Evolutionary conservation across 805 yeast species (phyloP), one percentile per base, ranked within the genome.

Genomic region (Teunomyces atbi): DNA sequence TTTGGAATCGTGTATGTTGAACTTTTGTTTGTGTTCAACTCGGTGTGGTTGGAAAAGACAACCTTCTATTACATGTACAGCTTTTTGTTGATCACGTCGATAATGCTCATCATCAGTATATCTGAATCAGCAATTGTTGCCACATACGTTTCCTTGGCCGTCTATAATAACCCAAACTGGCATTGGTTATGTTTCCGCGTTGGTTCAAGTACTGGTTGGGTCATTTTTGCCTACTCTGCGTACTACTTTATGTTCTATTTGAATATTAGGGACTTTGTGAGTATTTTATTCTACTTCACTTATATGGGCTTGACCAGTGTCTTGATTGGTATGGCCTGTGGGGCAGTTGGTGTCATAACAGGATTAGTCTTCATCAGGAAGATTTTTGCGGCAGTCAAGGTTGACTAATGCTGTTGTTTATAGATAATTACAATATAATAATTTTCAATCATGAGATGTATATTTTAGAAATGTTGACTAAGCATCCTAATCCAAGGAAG

Each of bases 1-100:
- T 89, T 88, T 59, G 82, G 84, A 13, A 82, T 89, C 10, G 82
- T 87, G n/a, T 84, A 84, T 59, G 89, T 86, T 45, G 96, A 89
- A 59, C 68, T 89, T 48, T 66, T 82, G 45, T 84, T 82, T 61
- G 76, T 88, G 23, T 82, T 86, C 68, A 81, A 86, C 61, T 80
- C 91, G 1, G 71, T 88, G 8, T 88, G 96, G 92, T 69, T 84
- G 47, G 90, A 86, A 57, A 85, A 85, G 62, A 79, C 90, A 0
- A 79, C 91, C 2, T 86, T 82, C 57, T 86, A 86, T 64, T 86
- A 83, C 69, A 78, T 83, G 78, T 89, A 86, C 63, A 94, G 96
- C 2, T 89, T 87, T 59, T 68, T 89, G 18, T 73, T 84, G 18
- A 67, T 81, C 21, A 84, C 89, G 4, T 73, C 82, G 27, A 48